Evolutionary conservation across 495 filamentous ascomycete species (phyloP), one percentile per base, ranked within the genome.

Genomic region (Hypoxylon intermedium): DNA sequence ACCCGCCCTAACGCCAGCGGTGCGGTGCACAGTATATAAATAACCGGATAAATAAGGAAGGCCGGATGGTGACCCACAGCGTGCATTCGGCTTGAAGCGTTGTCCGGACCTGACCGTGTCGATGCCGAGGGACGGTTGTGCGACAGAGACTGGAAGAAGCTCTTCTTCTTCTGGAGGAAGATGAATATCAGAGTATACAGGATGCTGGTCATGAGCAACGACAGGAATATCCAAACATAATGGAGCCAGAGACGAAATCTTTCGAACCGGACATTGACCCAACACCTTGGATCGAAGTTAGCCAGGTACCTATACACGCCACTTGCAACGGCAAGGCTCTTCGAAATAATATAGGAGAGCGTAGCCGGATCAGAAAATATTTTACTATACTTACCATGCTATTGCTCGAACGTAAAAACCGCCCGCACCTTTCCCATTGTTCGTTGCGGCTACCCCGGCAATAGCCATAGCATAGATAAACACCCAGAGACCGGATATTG

Each of bases 221-320:
- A 77, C 40, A 91, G 72, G 74, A 92, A 91, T 71, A 92, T 89
- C 83, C 86, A 93, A 59, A 92, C 79, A 66, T 93, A 93, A 64
- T 93, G 89, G 15, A 87, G 81, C 77, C 82, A 84, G 0, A 93
- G 80, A 58, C 88, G 88, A 34, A 85, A 75, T 5, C 69, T 63
- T 52, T 85, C 79, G 70, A 85, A 89, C 1, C 79, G 70, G 33
- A 77, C 68, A 60, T 82, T 87, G 26, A 91, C 82, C 89, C 89
- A 91, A 72, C 89, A 91, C 89, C 61, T 65, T 45, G 4, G 1
- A 23, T 23, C 4, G 0, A 51, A 6, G 37, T 63, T 30, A 63
- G 53, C 15, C n/a, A n/a, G n/a, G n/a, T 26, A 19, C 23, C 18
- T 3, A 9, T 5, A 38, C 19, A 13, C 9, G 9, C 2, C 3